phyloP scores from a whole-genome alignment of 768 basidiomycete genomes.

The Krasilnikovozyma curviuscula region DNA sequence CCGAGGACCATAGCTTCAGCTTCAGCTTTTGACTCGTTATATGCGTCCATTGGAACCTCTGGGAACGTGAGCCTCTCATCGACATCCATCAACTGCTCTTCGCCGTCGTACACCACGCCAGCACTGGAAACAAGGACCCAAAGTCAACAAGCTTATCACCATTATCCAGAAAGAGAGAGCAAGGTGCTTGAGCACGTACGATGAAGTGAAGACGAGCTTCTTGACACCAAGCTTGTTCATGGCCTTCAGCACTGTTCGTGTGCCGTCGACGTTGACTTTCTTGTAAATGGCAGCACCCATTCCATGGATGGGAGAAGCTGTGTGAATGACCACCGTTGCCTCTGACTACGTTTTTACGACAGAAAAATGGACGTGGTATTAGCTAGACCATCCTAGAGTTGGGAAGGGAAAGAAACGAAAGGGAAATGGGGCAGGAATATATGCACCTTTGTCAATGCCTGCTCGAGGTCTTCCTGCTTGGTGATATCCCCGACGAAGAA shows the following conservation, averaged over 20 bases:
- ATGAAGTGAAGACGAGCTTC: constrained; percentile 85
- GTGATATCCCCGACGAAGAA: constrained; percentile 84
- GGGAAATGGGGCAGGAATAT: background rate
- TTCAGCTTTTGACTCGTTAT: constrained; percentile 82
- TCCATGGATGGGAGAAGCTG: constrained; percentile 64
- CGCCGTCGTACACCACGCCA: constrained; percentile 71
- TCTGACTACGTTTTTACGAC: constrained; percentile 37
- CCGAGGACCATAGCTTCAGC: constrained; percentile 65
- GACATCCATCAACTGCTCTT: constrained; percentile 49
- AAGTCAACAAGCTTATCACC: too few relatives aligned
- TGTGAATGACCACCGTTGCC: constrained; percentile 83
- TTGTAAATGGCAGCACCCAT: constrained; percentile 53
- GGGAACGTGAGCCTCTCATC: constrained; percentile 74
- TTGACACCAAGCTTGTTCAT: constrained; percentile 50
- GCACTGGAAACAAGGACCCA: too few relatives aligned
- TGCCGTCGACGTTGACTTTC: constrained; percentile 82
- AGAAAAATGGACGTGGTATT: too few relatives aligned
- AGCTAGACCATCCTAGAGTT: background rate
- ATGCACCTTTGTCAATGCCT: constrained; percentile 54
- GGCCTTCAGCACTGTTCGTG: constrained; percentile 43
- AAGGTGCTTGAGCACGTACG: too few relatives aligned
- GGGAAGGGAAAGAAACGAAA: background rate
- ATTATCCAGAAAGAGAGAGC: too few relatives aligned
- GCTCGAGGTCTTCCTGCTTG: constrained; percentile 47
- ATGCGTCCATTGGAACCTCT: constrained; percentile 59